Percentiles rank a stretch among this genome's conserved stretches.
Conservation (phyloP, 1,284 basidiomycete genomes). For the Apiotrichum akiyoshidainum region DNA sequence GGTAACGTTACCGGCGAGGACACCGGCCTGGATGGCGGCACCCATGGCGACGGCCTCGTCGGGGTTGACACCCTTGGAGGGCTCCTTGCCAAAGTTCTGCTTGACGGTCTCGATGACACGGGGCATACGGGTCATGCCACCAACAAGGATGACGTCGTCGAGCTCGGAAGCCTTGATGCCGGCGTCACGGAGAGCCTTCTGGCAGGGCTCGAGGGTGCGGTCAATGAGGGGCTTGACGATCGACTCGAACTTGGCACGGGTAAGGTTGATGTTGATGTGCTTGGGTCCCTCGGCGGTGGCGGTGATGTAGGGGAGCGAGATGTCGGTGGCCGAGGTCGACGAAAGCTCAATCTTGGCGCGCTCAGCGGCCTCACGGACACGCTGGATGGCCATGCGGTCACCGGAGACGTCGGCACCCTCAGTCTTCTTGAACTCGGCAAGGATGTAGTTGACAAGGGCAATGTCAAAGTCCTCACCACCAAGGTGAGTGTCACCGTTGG, state of each 20-base stretch:
- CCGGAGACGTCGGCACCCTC: slow-evolving; percentile 72
- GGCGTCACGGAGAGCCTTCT: slow-evolving; percentile 89
- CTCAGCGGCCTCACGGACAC: slow-evolving; percentile 97
- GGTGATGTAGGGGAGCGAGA: slow-evolving; percentile 96
- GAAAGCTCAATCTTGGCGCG: slow-evolving; percentile 99
- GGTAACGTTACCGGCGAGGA: slow-evolving; percentile 91
- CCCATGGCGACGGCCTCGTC: slow-evolving; percentile 93
- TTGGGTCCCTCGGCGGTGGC: slow-evolving; percentile 90
- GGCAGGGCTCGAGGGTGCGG: slow-evolving; percentile 93
- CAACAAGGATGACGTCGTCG: slow-evolving; percentile 95
- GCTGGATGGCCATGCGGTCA: slow-evolving; percentile 97
- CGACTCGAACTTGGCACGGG: slow-evolving; percentile 83
- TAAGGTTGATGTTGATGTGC: slow-evolving; percentile 90
- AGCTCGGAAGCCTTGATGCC: slow-evolving; percentile 89
- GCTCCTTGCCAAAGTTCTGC: slow-evolving; percentile 86
- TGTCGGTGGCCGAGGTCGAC: slow-evolving; percentile 87
- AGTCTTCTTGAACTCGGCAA: slow-evolving; percentile 93
- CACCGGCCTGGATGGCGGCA: slow-evolving; percentile 90
- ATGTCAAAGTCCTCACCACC: slow-evolving; percentile 99
- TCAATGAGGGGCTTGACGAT: slow-evolving; percentile 80
- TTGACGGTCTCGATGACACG: slow-evolving; percentile 91
- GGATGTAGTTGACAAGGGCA: slow-evolving; percentile 78
- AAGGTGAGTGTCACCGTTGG: slow-evolving; percentile 97
- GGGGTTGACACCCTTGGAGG: slow-evolving; percentile 96
- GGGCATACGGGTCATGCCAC: slow-evolving; percentile 98